Percentiles rank a stretch among this genome's conserved stretches.
phyloP scores from a whole-genome alignment of 371 early-diverging fungal species.

The Rhizopus sp. region DNA sequence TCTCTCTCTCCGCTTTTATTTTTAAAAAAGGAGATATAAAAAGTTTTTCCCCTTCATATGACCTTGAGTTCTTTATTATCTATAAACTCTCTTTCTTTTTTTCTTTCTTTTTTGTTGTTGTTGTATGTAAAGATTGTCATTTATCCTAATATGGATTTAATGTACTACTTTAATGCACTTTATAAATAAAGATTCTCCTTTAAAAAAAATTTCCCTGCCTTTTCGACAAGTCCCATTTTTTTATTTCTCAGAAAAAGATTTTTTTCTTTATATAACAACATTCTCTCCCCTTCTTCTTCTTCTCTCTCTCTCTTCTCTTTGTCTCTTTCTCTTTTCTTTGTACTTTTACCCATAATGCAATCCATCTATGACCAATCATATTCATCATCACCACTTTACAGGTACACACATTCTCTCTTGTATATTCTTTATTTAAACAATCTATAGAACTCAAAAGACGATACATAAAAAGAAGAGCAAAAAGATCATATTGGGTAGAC shows the following conservation, averaged over 20 bases:
- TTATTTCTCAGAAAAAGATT: neutral
- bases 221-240: conserved; percentile 6
- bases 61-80: neutral
- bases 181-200: conserved; percentile 4
- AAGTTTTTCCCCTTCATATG: neutral
- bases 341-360: neutral
- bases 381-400: neutral
- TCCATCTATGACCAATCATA: neutral
- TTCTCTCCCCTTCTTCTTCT: neutral
- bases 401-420: neutral
- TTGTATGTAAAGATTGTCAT: conserved; percentile 2
- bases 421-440: neutral
- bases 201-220: conserved; percentile 5
- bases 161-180: conserved; percentile 8
- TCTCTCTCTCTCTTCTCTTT: neutral
- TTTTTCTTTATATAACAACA: conserved; percentile 3
- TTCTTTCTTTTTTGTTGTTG: neutral
- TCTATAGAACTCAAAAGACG: neutral
- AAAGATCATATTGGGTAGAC: conserved; percentile 18
- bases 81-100: conserved; percentile 2
- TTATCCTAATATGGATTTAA: conserved; percentile 1
- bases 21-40: neutral
- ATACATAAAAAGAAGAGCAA: conserved; percentile 7
- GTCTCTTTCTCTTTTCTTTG: neutral
- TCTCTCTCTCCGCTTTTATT: neutral